These are phyloP conservation scores for Actinomortierella ambigua DNA, from an alignment of 371 early-diverging fungal species.

Conservation along the genomic window DNA sequence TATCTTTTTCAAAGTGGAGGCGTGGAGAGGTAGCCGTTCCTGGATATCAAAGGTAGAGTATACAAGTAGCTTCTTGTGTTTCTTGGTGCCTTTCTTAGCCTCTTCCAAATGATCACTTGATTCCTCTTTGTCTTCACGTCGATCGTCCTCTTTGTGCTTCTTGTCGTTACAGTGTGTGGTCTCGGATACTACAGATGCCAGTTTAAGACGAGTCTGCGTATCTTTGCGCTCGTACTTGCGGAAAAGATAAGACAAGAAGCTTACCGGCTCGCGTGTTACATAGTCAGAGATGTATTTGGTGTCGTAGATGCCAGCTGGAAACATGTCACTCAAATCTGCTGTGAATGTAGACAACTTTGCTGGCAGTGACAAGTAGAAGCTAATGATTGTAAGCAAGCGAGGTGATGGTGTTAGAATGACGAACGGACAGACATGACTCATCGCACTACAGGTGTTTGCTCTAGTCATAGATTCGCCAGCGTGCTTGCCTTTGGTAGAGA, in stretches of 20 bases:
- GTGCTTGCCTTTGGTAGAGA: conserved; percentile 69
- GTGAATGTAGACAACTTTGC: conserved; percentile 66
- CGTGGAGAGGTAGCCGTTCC: conserved; percentile 11
- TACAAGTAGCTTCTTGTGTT: not conserved
- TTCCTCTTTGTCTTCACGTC: conserved; percentile 54
- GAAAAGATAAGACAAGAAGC: conserved; percentile 82
- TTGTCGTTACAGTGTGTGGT: not conserved
- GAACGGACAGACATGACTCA: not conserved
- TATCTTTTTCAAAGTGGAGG: not conserved
- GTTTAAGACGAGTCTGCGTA: conserved; percentile 42
- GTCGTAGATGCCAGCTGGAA: conserved; percentile 87
- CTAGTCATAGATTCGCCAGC: not conserved
- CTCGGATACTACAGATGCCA: not conserved
- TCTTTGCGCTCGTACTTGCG: conserved; percentile 67
- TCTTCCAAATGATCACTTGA: no score
- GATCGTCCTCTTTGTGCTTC: conserved; percentile 20
- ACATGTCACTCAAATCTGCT: conserved; percentile 74
- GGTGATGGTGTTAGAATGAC: not conserved
- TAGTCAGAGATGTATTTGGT: conserved; percentile 86
- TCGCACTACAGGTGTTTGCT: not conserved
- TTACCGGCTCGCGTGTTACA: conserved; percentile 61
- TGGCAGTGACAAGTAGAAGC: conserved; percentile 82
- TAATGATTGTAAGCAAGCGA: no score
- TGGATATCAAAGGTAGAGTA: conserved; percentile 34
- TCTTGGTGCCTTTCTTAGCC: no score